Evolutionary conservation across 2,329 filamentous ascomycete genomes (phyloP).

Genomic region (Purpureocillium takamizusanense): DNA sequence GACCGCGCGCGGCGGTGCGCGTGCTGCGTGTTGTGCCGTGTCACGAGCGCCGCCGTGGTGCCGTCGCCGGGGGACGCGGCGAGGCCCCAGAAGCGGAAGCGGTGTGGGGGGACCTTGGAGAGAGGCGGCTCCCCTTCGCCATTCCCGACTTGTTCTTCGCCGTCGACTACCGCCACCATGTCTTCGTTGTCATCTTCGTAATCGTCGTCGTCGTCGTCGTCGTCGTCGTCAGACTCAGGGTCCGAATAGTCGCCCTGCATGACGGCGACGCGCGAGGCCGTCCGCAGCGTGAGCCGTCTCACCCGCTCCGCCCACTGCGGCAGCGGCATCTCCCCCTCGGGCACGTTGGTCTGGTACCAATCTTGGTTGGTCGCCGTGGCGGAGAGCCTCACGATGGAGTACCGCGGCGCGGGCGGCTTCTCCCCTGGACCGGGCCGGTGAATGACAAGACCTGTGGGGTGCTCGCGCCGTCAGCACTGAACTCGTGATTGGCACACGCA

Average conservation of each 20-base stretch:
- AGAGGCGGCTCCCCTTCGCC: slow-evolving; percentile 22
- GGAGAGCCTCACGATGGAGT: slow-evolving; percentile 43
- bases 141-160: too few relatives aligned
- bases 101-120: slow-evolving; percentile 36
- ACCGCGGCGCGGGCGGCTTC: slow-evolving; percentile 28
- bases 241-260: slow-evolving; percentile 22
- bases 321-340: slow-evolving; percentile 13
- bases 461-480: not conserved
- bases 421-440: slow-evolving; percentile 17
- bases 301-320: slow-evolving; percentile 41
- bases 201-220: slow-evolving; percentile 9
- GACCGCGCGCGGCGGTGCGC: slow-evolving; percentile 32
- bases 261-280: slow-evolving; percentile 36
- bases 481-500: not conserved
- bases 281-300: slow-evolving; percentile 30
- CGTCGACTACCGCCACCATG: too few relatives aligned
- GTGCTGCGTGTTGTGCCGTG: slow-evolving; percentile 37
- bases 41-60: slow-evolving; percentile 40
- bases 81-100: slow-evolving; percentile 45
- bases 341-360: slow-evolving; percentile 45
- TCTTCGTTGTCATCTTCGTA: too few relatives aligned
- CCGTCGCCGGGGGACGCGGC: slow-evolving; percentile 41
- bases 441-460: slow-evolving; percentile 34
- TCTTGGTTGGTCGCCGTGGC: slow-evolving; percentile 39
- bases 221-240: slow-evolving; percentile 13